Evolutionary conservation across 1,139 yeast genomes (phyloP), one percentile per base, ranked within the genome.

Genomic region (Saccharomycopsis hybrid): DNA sequence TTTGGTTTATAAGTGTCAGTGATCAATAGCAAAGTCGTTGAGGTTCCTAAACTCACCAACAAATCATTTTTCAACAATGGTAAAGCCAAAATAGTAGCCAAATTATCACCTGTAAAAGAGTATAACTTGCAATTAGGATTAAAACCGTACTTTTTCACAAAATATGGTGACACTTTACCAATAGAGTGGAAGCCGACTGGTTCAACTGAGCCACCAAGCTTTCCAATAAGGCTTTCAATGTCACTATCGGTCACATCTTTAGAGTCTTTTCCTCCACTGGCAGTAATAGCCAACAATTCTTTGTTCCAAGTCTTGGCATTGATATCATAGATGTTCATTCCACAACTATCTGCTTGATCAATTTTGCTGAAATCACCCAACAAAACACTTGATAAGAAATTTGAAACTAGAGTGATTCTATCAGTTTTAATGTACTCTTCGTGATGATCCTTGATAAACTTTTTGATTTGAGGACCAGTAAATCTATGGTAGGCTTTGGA

Each of bases 341-440:
- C 96, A 66, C 96, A 87, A 1, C 87, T 95, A 65, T 88, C 97
- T 13, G 90, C 81, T 58, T 83, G 82, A 59, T 89, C 97, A 47
- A 88, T 69, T 2, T 77, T 73, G 2, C 84, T 73, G 37, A 84
- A 68, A 49, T 71, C 58, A 7, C 95, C 96, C 29, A 82, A 67
- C 40, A 89, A 70, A 9, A 89, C 69, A 42, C 88, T 77, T 8
- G 94, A 82, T 38, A 88, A 69, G 61, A 89, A 89, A 51, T 86
- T 81, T 1, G 96, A 85, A 1, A 88, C 90, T 48, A 89, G 68
- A 0, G 90, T 77, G 45, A 89, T 85, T 50, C 85, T 68, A 29
- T 64, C 62, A 1, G 96, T 85, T 1, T 72, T 61, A 2, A 64
- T 62, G 65, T 85, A 88, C 18, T 69, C 65, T n/a, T 72, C 71